Evolutionary conservation across 768 basidiomycete genomes (phyloP), one percentile per base, ranked within the genome.

Genomic region (Termitomyces titanicus): DNA sequence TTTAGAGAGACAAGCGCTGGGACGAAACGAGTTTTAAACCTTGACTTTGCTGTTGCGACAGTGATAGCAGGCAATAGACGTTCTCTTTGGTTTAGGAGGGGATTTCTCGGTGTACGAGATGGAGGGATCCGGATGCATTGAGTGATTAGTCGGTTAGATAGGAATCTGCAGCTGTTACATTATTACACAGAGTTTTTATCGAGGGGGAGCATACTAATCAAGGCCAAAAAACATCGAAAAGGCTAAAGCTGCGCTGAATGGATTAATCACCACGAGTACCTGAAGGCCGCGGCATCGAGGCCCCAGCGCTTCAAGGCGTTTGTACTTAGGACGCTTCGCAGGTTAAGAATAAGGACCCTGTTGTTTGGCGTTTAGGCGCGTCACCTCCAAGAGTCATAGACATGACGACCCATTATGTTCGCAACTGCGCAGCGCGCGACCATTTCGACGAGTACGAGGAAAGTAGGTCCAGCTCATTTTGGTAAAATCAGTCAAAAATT

Each of bases 1-100:
- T 39, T 54, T 3, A 43, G n/a, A 15, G 38, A 50, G 35, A 31
- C 29, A 54, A 40, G 7, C 25, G 13, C 4, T 5, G 10, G 25
- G 29, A 35, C 34, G 13, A 18, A 48, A 33, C 22, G 37, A 39
- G 24, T 15, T 11, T 63, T 60, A 35, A 59, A 81, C 83, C 72
- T 79, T 83, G 56, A 84, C 74, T 66, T 86, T 84, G 17, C 79
- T 75, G 31, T 66, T 63, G 7, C 84, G 78, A 63, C 84, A 86
- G 53, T 70, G 68, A 0, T 66, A 72, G 66, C 84, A 86, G 2
- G 84, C 84, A 59, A 83, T 78, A 9, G 74, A 69, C 1, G 76
- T 76, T 51, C 82, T 44, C 63, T 62, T 56, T 38, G n/a, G n/a
- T 25, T 37, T 37, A 38, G 35, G 24, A 13, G 11, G 56, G 58